Evolutionary conservation across 495 filamentous ascomycete species (phyloP), one percentile per base, ranked within the genome.

Genomic region (Podospora anserina): DNA sequence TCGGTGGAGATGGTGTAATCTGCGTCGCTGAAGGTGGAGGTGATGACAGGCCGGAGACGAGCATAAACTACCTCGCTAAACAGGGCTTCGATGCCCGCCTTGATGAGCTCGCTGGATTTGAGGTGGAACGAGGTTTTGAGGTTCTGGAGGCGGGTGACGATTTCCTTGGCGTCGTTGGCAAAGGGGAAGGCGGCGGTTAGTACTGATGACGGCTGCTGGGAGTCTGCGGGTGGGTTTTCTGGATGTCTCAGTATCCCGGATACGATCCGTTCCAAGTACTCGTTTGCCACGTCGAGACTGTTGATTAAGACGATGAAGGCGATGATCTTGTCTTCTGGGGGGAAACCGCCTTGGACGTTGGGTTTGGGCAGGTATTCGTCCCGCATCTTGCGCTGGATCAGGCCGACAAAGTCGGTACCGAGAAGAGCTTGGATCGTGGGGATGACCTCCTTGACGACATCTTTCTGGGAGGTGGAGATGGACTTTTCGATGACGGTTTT

Each of bases 321-420:
- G 66, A 97, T 84, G 61, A 94, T 88, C 65, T 89, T 90, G 66
- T 92, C 88, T 75, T 98, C 95, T 0, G 92, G 90, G 0, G 94
- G 94, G 57, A 91, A 80, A 13, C 86, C 88, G 57, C 93, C 92
- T 74, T 92, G 89, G 15, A 92, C 86, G 3, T 86, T 77, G 9
- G 89, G 82, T 71, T 90, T 89, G 0, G 93, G 94, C 78, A 97
- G 97, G 70, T 87, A 89, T 75, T 98, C 94, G 75, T 97, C 93
- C 60, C 93, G 89, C 95, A 99, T 97, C 75, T 94, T 96, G 56
- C 94, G 89, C 73, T 97, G 95, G 26, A 96, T 91, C 92, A 99
- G 97, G 74, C 92, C 92, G 68, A 98, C 87, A 74, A 98, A 98
- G 79, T 98, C 95, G 26, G 90, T 88, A 54, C 92, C 90, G 9